Base-by-base conservation (phyloP, 768 basidiomycete genomes). In the Leccinum subtestaceum region DNA sequence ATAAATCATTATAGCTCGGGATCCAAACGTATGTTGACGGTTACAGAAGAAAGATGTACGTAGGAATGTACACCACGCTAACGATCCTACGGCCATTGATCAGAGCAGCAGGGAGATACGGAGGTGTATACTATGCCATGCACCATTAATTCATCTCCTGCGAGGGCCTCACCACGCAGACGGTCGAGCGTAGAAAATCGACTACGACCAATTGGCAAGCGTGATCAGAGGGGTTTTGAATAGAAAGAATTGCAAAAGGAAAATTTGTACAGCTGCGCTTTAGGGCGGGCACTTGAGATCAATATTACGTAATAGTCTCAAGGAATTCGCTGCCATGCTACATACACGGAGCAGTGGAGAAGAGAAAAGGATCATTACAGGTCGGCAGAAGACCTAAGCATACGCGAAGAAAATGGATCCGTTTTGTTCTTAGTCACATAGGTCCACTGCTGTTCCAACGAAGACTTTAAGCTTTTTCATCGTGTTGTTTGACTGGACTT, bases 71-170 rank as follows among this genome's bases (percentile, higher is more conserved):
- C 87, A 87, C 89, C 88, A 84, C 86, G 53, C 84, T 84, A 88
- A 91, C 88, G 88, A 88, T 89, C 88, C 86, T 81, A 78, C 70
- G 76, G 78, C 79, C 78, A 83, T 83, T 43, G 65, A 65, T 65
- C 63, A 71, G 58, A 72, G 79, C 78, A 75, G 77, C 72, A 81
- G 85, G 88, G 85, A 88, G 89, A 91, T 91, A 91, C 89, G 85
- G 87, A 85, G 87, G 88, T 84, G 81, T 83, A 85, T 77, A 80
- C 82, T 88, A 90, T 89, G 88, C 88, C 85, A 70, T 88, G 89
- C 89, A 81, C 89, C 86, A 84, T 85, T 86, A 87, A 68, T 91
- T 85, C 85, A 88, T 91, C 87, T 91, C 86, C 89, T 89, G 89
- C 88, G 88, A 89, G 86, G 80, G 66, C 87, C 88, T 75, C 78